Base-by-base conservation (phyloP, 805 yeast species). In the Wickerhamiella sorbophila region DNA sequence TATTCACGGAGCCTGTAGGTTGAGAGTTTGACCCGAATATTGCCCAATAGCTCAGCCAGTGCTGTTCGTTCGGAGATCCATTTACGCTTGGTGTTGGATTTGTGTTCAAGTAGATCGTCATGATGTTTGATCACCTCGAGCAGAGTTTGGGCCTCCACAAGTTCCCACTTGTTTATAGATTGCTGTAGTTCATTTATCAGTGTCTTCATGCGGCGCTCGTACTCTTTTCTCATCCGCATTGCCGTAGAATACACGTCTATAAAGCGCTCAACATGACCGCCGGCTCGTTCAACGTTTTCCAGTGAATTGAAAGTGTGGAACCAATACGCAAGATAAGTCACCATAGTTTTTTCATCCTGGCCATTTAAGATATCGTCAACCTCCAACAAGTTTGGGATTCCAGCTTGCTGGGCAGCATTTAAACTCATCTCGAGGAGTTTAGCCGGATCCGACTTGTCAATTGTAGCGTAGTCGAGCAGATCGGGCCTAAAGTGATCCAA, bases 331-430 rank as follows among this genome's bases (percentile, higher is more conserved):
- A 76, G 56, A 52, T 73, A 77, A 15, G 77, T 68, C 48, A 77
- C 65, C 14, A 77, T 62, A 33, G 77, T 67, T 48, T 72, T 69
- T 47, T 77, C 84, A 47, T 77, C 83, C 0, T 79, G 79, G 19
- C 61, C 63, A 12, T 60, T 52, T 18, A 64, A 60, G 44, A 76
- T 64, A 56, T 75, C 81, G 29, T 72, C 76, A 1, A 65, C 67
- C 41, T 74, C 78, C 4, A 75, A 64, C 39, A 77, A 57, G 38
- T 61, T 64, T 1, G 75, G 72, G 22, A 77, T 71, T 1, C 70
- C 72, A 19, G 72, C 56, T 8, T 63, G 50, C 14, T 63, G 58
- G 12, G 67, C 61, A 0, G 77, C 76, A 2, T 52, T 50, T 22
- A 76, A 53, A 1, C 74, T 69, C 17, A 53, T 34, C 20, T 57